Conservation (phyloP, 176 grass and related monocot genomes). For the Juncus effusus region DNA sequence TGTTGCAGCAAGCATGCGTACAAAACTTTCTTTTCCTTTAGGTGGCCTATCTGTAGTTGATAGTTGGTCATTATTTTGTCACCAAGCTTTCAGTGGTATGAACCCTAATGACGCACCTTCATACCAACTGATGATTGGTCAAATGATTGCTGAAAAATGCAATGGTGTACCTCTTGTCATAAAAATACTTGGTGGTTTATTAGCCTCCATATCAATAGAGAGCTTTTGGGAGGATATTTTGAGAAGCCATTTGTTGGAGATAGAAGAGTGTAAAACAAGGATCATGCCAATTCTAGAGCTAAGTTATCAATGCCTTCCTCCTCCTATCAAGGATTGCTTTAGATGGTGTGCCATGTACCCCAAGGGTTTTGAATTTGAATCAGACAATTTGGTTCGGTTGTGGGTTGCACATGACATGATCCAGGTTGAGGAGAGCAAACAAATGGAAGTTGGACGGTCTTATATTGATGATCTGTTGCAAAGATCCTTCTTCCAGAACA, state of each 20-base stretch:
- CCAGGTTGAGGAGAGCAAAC: neutral
- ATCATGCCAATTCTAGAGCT: conserved; percentile 44
- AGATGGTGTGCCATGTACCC: conserved; percentile 45
- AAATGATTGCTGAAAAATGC: conserved; percentile 24
- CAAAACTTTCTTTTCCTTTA: conserved; percentile 7
- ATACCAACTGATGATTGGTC: conserved; percentile 10
- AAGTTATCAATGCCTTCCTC: conserved; percentile 36
- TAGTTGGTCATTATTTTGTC: conserved; percentile 27
- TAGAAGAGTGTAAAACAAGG: neutral
- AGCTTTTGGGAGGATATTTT: conserved; percentile 24
- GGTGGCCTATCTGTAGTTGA: conserved; percentile 21
- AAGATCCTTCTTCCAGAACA: conserved; percentile 35
- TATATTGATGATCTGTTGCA: conserved; percentile 34
- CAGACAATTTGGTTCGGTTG: conserved; percentile 29
- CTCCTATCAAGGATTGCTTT: conserved; percentile 35
- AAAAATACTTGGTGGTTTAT: conserved; percentile 34
- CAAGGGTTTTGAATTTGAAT: conserved; percentile 42
- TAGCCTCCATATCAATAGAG: conserved; percentile 8
- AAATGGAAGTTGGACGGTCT: conserved; percentile 25
- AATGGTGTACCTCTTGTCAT: conserved; percentile 44
- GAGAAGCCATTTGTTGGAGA: conserved; percentile 28
- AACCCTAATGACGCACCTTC: neutral
- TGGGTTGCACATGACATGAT: conserved; percentile 51
- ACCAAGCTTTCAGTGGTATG: conserved; percentile 30
- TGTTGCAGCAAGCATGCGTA: neutral